phyloP scores from a whole-genome alignment of 2,329 filamentous ascomycete genomes.

The Trichoderma guizhouense region DNA sequence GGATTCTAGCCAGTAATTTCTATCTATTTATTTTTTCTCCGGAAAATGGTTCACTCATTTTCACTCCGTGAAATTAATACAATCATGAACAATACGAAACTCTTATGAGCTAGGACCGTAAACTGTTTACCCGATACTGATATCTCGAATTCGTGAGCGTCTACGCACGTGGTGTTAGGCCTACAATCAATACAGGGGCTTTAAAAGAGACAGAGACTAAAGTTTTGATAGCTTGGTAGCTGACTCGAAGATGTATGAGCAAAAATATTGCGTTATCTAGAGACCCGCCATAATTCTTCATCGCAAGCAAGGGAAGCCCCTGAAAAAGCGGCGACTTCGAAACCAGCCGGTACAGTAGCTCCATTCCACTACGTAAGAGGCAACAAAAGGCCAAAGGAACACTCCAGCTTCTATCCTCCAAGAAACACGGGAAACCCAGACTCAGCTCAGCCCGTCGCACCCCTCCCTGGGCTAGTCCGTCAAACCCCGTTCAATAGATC shows the following conservation, averaged over 20 bases:
- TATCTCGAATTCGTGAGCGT: neutral
- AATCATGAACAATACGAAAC: too few species aligned
- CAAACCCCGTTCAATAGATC: slow-evolving; percentile 11
- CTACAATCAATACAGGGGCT: neutral
- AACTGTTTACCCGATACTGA: neutral
- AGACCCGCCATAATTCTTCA: neutral
- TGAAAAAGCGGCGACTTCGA: neutral
- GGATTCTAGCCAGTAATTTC: neutral
- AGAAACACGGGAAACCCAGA: neutral
- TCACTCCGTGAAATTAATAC: neutral
- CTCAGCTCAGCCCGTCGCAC: neutral
- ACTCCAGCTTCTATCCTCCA: neutral
- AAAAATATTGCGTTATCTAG: neutral
- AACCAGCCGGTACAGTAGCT: neutral
- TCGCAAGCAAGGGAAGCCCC: neutral
- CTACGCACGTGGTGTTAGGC: neutral
- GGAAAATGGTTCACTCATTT: neutral
- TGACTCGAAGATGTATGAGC: neutral
- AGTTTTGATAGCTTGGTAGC: neutral
- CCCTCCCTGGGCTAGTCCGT: neutral
- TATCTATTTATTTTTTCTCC: neutral
- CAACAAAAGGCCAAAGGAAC: neutral
- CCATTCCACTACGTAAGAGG: neutral
- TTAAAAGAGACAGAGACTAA: neutral
- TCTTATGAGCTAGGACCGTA: neutral